Evolutionary conservation across 768 basidiomycete genomes (phyloP), one percentile per base, ranked within the genome.

Genomic region (Crucibulum laeve): DNA sequence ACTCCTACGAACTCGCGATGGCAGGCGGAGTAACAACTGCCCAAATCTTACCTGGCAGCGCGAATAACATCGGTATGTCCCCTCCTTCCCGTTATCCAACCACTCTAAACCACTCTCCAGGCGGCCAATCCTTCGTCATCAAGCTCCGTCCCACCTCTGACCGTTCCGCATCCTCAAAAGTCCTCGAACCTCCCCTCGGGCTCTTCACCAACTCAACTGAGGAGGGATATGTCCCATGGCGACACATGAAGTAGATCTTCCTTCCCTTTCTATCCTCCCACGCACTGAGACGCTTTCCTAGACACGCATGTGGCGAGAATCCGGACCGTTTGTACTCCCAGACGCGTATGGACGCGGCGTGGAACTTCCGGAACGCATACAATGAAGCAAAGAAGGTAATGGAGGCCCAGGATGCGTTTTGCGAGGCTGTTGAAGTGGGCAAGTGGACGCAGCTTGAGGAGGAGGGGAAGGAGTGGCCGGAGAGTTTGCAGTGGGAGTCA

Each of bases 61-160:
- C 71, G 1, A 63, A 77, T 45, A 79, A 77, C 22, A 84, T 84
- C 10, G 82, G 80, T 79, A 38, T 4, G 50, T n/a, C 30, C 41
- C 2, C 37, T 11, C 30, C 15, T 21, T 35, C n/a, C 17, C 19
- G 35, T 25, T 15, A 35, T 25, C 18, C 1, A 5, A 30, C 6
- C 6, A 13, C 22, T 26, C 10, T 25, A 2, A 22, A 26, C 23
- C 30, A 17, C 18, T 10, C 25, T 30, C 7, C 14, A 83, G 86
- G 85, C 34, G 88, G 88, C 15, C 87, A 88, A 53, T 84, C 85
- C 0, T 89, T 87, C 56, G 67, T 80, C 3, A 86, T 91, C 55
- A 91, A 91, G 57, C 58, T 86, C 3, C 73, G 90, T 19, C 68
- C 71, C n/a, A 91, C 87, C 0, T 51, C 64, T 0, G 87, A 87